Evolutionary conservation across 306 rosid genomes (phyloP), one percentile per base, ranked within the genome.

Genomic region (Canavalia gladiata): DNA sequence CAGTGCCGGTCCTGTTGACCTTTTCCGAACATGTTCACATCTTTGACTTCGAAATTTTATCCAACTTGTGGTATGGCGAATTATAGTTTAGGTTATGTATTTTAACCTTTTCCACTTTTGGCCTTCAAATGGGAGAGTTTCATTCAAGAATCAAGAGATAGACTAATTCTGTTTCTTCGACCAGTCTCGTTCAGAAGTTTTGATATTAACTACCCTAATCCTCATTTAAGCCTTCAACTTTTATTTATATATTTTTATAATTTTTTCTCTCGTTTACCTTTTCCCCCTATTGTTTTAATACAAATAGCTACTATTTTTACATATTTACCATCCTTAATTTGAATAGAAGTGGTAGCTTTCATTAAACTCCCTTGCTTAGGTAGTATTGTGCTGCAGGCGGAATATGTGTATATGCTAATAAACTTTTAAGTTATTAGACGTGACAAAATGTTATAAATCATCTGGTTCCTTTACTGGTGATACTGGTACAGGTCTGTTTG

Each of bases 401-500:
- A 18, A 18, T 54, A 2, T 45, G 11, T 8, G 11, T 7, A 7
- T 31, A 42, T 55, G 59, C 6, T 28, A 43, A 66, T 54, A 46
- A 37, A 59, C n/a, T 46, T 33, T 84, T 1, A 25, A 71, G 72
- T 69, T 46, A 6, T 71, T 43, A 73, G 60, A 58, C 25, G 37
- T 68, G 37, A 58, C 81, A 29, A 73, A 10, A 58, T 46, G 63
- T 34, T 73, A n/a, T 31, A 55, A 57, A 65, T 81, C 71, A 67
- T 51, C 1, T 34, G 43, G 56, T 76, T 60, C 18, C 66, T 75
- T 39, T 55, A 33, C 41, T 74, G 55, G 35, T 31, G 34, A 64
- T 83, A 52, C 85, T 37, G 12, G 47, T 85, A 62, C 86, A 95
- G 98, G 99, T 52, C 68, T 95, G 75, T 95, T 95, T 84, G 96